Percentiles rank a stretch among this genome's conserved stretches.
phyloP scores from a whole-genome alignment of 495 filamentous ascomycete genomes.

The Daldinia caldariorum region DNA sequence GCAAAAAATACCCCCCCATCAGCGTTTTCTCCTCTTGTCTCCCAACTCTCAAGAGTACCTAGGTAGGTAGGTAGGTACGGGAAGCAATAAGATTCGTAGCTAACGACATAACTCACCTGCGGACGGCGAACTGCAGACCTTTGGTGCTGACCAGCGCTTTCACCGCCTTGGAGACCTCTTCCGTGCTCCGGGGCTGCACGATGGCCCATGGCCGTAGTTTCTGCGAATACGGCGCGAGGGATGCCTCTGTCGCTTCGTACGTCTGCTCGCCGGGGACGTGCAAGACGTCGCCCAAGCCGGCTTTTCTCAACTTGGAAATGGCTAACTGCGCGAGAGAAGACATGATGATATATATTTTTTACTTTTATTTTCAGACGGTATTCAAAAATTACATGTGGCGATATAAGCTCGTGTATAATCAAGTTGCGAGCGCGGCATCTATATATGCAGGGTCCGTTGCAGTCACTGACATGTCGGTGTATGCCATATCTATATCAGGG shows the following conservation, averaged over 20 bases:
- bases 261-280: background rate
- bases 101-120: background rate
- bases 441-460: constrained; percentile 2
- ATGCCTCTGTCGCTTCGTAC: background rate
- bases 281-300: constrained; percentile 1
- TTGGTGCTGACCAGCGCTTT: constrained; percentile 35
- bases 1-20: background rate
- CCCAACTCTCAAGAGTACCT: background rate
- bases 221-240: constrained; percentile 49
- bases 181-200: constrained; percentile 47
- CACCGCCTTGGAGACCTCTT: constrained; percentile 50
- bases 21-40: background rate
- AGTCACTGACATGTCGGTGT: too few species aligned
- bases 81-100: background rate
- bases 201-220: constrained; percentile 45
- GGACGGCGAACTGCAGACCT: constrained; percentile 20
- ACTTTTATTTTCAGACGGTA: background rate
- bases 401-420: background rate
- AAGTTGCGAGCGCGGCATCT: background rate
- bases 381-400: background rate
- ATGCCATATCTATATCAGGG: too few species aligned
- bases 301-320: background rate
- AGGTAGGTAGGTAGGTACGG: background rate
- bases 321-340: background rate
- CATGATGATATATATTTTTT: background rate